Base-by-base conservation (phyloP, 2,329 filamentous ascomycete genomes). In the Hypoxylon sp. region DNA sequence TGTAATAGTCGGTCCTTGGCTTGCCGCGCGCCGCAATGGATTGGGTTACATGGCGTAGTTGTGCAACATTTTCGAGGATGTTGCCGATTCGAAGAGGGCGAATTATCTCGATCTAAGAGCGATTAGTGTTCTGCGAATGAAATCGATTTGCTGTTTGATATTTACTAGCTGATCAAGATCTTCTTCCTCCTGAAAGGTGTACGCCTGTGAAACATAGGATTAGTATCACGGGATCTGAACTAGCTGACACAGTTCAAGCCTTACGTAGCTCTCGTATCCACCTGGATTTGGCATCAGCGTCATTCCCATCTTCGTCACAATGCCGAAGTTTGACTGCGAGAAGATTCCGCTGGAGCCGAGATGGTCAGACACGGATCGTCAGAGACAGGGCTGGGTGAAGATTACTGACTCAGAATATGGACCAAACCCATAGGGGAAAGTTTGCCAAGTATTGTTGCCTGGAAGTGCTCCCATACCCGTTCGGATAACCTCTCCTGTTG, bases 231-330 rank as follows among this genome's bases (percentile, higher is more conserved):
- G 13, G 6, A 23, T 30, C 17, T 6, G 17, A 25, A 21, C 14
- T 32, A 2, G 23, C 9, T 1, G 30, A 9, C 9, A 17, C 3
- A 0, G 5, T n/a, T 41, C 11, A 25, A 32, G 7, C 41, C 76
- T 74, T 68, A 80, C 75, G 59, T 77, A 80, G 52, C 75, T 76
- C 53, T 85, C 82, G 65, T 83, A 82, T 1, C 82, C 83, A 9
- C 81, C 83, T 0, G 83, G 84, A 49, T 85, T 85, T 1, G 82
- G 82, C 85, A 87, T 87, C 34, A 88, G 77, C 76, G 75, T 75
- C 69, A 86, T 80, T 0, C 84, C 85, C 78, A 86, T 84, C 75
- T 86, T 86, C 2, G 83, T 84, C 1, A 85, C 83, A 23, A 86
- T 82, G 10, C 83, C 84, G 9, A 84, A 80, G 55, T 85, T 85